phyloP scores from a whole-genome alignment of 164 flowering plant species.

The Berberis thunbergii region DNA sequence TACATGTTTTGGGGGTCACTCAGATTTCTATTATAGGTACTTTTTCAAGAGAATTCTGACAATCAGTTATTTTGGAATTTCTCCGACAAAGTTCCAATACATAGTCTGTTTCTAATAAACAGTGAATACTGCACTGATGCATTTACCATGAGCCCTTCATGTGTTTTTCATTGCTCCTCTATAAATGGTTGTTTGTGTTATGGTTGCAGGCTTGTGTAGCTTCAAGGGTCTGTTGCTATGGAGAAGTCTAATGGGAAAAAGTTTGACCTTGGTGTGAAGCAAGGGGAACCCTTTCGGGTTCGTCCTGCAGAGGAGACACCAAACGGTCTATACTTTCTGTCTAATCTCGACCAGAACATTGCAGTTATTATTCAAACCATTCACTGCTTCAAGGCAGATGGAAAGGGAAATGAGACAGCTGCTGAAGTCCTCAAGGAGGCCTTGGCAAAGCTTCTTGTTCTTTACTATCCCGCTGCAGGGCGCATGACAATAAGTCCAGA shows the following conservation, averaged over 20 bases:
- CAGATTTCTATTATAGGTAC: neutral
- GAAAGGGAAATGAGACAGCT: conserved; percentile 45
- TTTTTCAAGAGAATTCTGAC: neutral
- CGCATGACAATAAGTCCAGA: conserved; percentile 56
- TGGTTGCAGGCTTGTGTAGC: conserved; percentile 11
- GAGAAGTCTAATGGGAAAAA: conserved; percentile 13
- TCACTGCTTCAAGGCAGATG: conserved; percentile 46
- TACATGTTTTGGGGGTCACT: too few relatives aligned
- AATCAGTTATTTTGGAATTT: neutral
- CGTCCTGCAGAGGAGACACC: conserved; percentile 44
- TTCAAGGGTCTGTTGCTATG: conserved; percentile 11
- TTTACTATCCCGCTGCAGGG: conserved; percentile 71
- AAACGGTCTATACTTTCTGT: conserved; percentile 47
- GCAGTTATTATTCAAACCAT: conserved; percentile 56
- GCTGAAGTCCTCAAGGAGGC: conserved; percentile 50
- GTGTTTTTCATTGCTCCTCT: neutral
- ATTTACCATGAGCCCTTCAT: neutral
- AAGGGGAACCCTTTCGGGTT: conserved; percentile 35
- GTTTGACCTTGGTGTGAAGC: conserved; percentile 20
- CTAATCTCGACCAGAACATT: conserved; percentile 62
- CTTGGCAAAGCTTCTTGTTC: conserved; percentile 65
- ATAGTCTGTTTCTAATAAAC: conserved; percentile 6
- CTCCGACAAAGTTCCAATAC: conserved; percentile 2
- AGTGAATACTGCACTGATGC: neutral
- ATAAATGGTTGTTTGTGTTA: conserved; percentile 2